Evolutionary conservation across 176 grass and related monocot species (phyloP), one percentile per base, ranked within the genome.

Genomic region (Rhipidocladum racemiflorum): DNA sequence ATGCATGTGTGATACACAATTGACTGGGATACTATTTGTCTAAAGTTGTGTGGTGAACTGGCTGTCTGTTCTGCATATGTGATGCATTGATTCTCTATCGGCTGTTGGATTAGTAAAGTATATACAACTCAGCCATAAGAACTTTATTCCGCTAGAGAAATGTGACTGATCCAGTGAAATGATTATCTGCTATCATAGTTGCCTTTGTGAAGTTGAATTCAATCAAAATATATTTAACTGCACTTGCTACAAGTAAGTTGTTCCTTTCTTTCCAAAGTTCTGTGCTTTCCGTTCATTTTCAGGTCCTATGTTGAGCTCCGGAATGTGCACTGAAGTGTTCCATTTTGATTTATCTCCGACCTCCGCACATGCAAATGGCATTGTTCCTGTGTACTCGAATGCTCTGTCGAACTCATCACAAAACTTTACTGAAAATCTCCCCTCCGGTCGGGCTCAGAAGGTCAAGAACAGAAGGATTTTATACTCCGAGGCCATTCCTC

Each of bases 311-410:
- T 71, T 93, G 39, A 90, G 77, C 68, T 95, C 97, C 24, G 91
- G 97, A 72, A 96, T 96, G 89, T 99, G 97, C 85, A 96, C 97
- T 7, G 97, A 99, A 88, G 97, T 99, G 36, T 96, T 99, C 68
- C 91, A 90, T 67, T 93, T 95, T 68, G 93, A 96, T 42, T 81
- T 74, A 45, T 96, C 93, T 7, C 65, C 85, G 44, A 65, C 67
- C 2, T 39, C 88, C 0, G 72, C 71, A 71, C 2, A 86, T 65
- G 40, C 70, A 66, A 70, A 87, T 63, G 73, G 88, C 43, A 88
- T 95, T 28, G 61, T 93, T 45, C 91, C 92, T 20, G 80, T 90
- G 38, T 90, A 81, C 76, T 81, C 85, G 30, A 82, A 62, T 51
- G 80, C 63, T 25, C 90, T 67, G 59, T 42, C 40, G 1, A 90